phyloP scores from a whole-genome alignment of 495 filamentous ascomycete genomes.

The Letharia lupina region DNA sequence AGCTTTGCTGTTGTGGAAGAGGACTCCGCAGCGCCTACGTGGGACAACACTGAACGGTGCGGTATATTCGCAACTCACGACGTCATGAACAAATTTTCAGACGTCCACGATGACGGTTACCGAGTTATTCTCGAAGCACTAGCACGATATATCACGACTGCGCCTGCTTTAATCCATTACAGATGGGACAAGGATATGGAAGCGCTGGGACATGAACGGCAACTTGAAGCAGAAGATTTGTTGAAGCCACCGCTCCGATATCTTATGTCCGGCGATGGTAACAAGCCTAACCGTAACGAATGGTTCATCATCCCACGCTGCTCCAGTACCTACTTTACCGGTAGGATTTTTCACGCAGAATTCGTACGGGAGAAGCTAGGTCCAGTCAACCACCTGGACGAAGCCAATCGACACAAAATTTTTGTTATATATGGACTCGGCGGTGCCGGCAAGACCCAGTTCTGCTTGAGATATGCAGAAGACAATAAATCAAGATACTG shows the following conservation, averaged over 20 bases:
- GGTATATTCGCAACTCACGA: slow-evolving; percentile 29
- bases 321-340: slow-evolving; percentile 21
- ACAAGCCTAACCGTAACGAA: slow-evolving; percentile 6
- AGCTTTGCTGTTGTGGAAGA: slow-evolving; percentile 32
- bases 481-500: slow-evolving; percentile 28
- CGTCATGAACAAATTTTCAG: slow-evolving; percentile 24
- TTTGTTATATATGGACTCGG: slow-evolving; percentile 32
- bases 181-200: slow-evolving; percentile 11
- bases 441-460: slow-evolving; percentile 33
- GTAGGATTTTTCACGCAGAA: slow-evolving; percentile 13
- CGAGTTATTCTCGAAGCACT: slow-evolving; percentile 9
- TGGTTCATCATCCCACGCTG: slow-evolving; percentile 18
- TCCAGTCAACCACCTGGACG: neutral
- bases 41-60: slow-evolving; percentile 29
- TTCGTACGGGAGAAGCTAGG: slow-evolving; percentile 17
- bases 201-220: slow-evolving; percentile 5
- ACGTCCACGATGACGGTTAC: slow-evolving; percentile 15
- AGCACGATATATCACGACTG: slow-evolving; percentile 8
- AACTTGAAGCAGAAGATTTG: slow-evolving; percentile 15
- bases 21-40: slow-evolving; percentile 31
- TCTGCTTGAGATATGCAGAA: slow-evolving; percentile 20
- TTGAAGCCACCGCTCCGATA: slow-evolving; percentile 8
- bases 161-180: slow-evolving; percentile 8
- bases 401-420: slow-evolving; percentile 16
- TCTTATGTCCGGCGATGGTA: slow-evolving; percentile 1